Base-by-base conservation (phyloP, 1,284 basidiomycete genomes). In the Trametes hirsuta region DNA sequence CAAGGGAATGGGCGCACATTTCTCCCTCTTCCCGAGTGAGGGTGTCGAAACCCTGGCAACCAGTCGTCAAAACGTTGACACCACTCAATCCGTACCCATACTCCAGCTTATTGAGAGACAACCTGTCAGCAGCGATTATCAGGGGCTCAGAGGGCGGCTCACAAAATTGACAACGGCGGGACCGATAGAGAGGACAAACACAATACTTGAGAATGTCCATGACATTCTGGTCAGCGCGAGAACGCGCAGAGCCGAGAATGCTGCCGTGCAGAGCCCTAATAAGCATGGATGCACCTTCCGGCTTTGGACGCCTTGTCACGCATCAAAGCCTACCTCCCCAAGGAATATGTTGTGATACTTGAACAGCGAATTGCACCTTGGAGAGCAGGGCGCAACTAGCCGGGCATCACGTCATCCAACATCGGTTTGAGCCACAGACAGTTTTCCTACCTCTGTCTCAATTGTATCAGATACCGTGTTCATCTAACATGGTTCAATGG, bases 211-310 rank as follows among this genome's bases (percentile, higher is more conserved):
- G 6, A 61, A 34, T 1, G 10, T 4, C 45, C 51, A 53, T 8
- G 25, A 21, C n/a, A 47, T 24, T 18, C 50, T 41, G n/a, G 39
- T 49, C 25, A 61, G 18, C 5, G 59, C 59, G 30, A 47, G 48
- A 5, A 46, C 51, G 10, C 59, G 50, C 11, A 61, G 41, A 6
- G 39, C 59, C 2, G 59, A 57, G 51, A 61, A 57, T 3, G 47
- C 59, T 61, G 34, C 4, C 39, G 14, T 6, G 12, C 14, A 40
- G 39, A 18, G 11, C 30, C 30, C 30, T 1, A 30, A 30, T 40
- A 40, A 14, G 39, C 12, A 18, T 18, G 39, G 11, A 40, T 40
- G 39, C 11, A 40, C 12, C n/a, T 12, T 18, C 18, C 5, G 39
- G n/a, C 14, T 40, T 18, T 40, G 39, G 14, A 18, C 12, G 39